These are phyloP conservation scores for Colletotrichum orchidophilum DNA, from an alignment of 2,329 filamentous ascomycete genomes.

Conservation along the genomic window DNA sequence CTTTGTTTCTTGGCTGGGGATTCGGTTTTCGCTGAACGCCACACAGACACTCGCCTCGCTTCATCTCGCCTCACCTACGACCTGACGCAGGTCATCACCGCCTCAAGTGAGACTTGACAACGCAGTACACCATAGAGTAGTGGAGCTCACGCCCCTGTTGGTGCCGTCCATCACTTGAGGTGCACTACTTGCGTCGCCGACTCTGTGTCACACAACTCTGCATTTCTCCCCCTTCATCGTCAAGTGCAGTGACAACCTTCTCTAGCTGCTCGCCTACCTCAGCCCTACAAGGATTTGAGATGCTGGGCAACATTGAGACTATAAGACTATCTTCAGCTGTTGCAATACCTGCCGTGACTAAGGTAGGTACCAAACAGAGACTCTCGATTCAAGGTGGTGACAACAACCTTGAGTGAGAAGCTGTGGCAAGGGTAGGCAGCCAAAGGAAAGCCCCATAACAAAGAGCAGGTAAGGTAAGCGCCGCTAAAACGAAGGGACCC, in stretches of 20 bases:
- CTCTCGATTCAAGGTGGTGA: neutral
- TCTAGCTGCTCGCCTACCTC: neutral
- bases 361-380: too few relatives aligned
- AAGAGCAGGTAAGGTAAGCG: slow-evolving; percentile 18
- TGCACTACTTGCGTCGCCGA: neutral
- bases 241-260: neutral
- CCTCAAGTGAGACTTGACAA: slow-evolving; percentile 13
- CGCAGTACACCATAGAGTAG: neutral
- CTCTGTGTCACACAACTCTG: neutral
- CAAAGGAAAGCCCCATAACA: slow-evolving; percentile 7
- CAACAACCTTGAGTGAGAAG: neutral
- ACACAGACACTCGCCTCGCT: slow-evolving; percentile 4
- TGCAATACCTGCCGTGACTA: neutral
- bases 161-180: neutral
- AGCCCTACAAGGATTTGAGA: neutral
- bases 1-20: slow-evolving; percentile 14
- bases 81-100: slow-evolving; percentile 12
- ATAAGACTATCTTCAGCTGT: neutral
- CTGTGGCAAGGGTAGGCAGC: neutral
- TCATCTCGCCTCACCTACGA: neutral
- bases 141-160: neutral
- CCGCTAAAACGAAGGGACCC: slow-evolving; percentile 24
- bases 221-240: neutral
- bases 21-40: neutral
- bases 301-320: neutral